Evolutionary conservation across 1,139 yeast genomes (phyloP), one percentile per base, ranked within the genome.

Genomic region (Blastobotrys aristatus): DNA sequence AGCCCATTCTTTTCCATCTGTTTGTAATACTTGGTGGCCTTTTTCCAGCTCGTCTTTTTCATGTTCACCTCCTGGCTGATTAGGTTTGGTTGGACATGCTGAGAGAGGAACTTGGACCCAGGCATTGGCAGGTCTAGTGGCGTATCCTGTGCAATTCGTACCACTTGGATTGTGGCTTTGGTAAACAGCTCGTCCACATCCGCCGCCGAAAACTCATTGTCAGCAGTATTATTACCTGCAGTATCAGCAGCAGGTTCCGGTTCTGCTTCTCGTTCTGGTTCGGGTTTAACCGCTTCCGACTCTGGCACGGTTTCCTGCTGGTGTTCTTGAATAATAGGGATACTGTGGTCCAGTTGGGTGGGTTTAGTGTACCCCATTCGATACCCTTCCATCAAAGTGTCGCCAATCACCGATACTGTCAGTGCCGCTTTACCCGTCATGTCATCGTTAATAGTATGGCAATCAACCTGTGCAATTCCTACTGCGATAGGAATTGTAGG

Each of bases 41-140:
- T 92, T 64, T 85, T 89, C 95, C 95, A 90, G 2, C 90, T 79
- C 0, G 96, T 82, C 58, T 80, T 83, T 65, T 89, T 90, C 58
- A 92, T 77, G 51, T 77, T 80, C 38, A 87, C 76, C 52, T 68
- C 70, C 53, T 78, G 79, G 37, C 66, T 65, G 0, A 95, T 95
- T n/a, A 90, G 67, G 63, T 88, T 86, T 47, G 77, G 81, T 56
- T 80, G 72, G 13, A 89, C 71, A 58, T 81, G 79, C 41, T 74
- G 76, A 0, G 92, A 76, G 76, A 89, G 80, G 64, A 92, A 84
- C 14, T 74, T 77, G 0, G 97, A 87, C 1, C 95, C 61, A 0
- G 69, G 57, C 52, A 69, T 59, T 11, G 74, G 74, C n/a, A 68
- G 73, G 3, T 75, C 69, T 1, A 85, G 71, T 1, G 95, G 94